Base-by-base conservation (phyloP, 2,329 filamentous ascomycete species). In the Aureobasidium sp. region DNA sequence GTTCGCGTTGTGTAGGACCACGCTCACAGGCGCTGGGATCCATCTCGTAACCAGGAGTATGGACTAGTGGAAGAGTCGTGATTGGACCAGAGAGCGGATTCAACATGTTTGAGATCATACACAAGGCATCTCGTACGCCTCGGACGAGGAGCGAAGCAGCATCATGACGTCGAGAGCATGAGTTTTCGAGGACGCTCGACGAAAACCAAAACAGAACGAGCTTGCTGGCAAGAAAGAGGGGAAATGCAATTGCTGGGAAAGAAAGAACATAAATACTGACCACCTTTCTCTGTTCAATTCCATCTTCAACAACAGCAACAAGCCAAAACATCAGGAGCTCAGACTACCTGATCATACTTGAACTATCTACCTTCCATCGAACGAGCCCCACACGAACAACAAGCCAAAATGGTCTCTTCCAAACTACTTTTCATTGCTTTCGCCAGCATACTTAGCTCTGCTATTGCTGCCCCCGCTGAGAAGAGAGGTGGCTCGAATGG, bases 401-500 rank as follows among this genome's bases (percentile, higher is more conserved):
- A 55, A 55, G n/a, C 14, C 53, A 56, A 31, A 56, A 56, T 56
- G 53, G 27, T 56, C n/a, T 36, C 39, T 9, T 56, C 53, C 22
- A 47, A 47, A 29, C n/a, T 56, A 11, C 34, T 56, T 12, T 34
- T 56, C n/a, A 34, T 56, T 20, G 53, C 39, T 41, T 25, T 56
- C 39, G 53, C 53, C 29, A 34, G 39, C n/a, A 45, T 45, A 2
- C 53, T 56, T n/a, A 37, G 17, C 41, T 56, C 53, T 56, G 53
- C 39, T 22, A n/a, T 39, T 56, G 53, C 39, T 22, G 27, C n/a
- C n/a, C 53, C 53, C 25, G 29, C 53, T 22, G 39, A 56, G 37
- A 44, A 45, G 53, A 45, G 53, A 56, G 27, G 39, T 12, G 44
- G 25, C n/a, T 22, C 39, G 17, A 42, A 44, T 44, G 53, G 53